Evolutionary conservation across 75 land plant species (phyloP), one percentile per base, ranked within the genome.

Genomic region (Sequoiadendron giganteum): DNA sequence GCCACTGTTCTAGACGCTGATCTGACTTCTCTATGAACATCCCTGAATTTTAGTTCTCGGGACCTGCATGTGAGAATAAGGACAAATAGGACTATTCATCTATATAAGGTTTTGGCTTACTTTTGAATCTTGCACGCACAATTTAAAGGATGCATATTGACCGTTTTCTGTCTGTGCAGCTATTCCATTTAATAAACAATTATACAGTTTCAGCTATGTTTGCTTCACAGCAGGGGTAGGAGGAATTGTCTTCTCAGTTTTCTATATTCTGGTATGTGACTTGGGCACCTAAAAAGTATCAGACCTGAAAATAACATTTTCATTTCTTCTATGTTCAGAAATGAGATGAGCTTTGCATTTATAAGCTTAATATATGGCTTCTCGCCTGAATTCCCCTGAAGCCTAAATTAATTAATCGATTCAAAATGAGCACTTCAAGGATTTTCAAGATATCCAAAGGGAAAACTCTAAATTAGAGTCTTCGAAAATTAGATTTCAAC

Each of bases 201-300:
- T 97, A 61, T 97, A 97, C 90, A 94, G 94, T 39, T 92, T 97
- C 89, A 97, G 96, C 90, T 96, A 97, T 90, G 92, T 96, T 76
- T 94, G 98, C 86, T 87, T 97, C 18, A 97, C 98, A 39, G 92
- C 96, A 21, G 99, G 99, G 30, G 93, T 95, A 49, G 98, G 95
- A 65, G 95, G 92, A 49, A 61, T 96, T 61, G 92, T 96, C 0
- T 96, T 97, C 86, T 90, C 94, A 40, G 85, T 84, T 21, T 90
- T 95, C 87, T 97, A 97, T 91, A 68, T 92, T n/a, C 55, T 97
- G 96, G 99, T 96, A 95, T 54, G 84, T 40, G 25, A 1, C 32
- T 36, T 83, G 65, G 25, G 65, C 65, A 19, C 65, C 25, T 19
- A 25, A 28, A 82, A 82, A 83, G 36, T 3, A 83, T 6, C 68